Percentiles rank a stretch among this genome's conserved stretches.
phyloP scores from a whole-genome alignment of 345 rosid genomes.

The sweet orange (Citrus sinensis) region DVS_A1.0 CM039163.1:36549001-36549500 shows the following conservation, averaged over 20 bases:
- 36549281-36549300: neutral
- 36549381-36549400: too few species aligned
- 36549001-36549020: constrained; percentile 87
- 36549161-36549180: neutral
- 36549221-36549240: neutral
- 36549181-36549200: neutral
- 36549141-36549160: neutral
- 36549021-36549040: constrained; percentile 96
- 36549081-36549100: constrained; percentile 28
- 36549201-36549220: too few species aligned
- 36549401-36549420: neutral
- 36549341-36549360: too few species aligned
- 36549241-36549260: neutral
- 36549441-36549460: neutral
- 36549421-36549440: neutral
- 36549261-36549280: too few species aligned
- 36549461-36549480: neutral
- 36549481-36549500: neutral
- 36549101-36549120: neutral
- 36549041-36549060: constrained; percentile 97
- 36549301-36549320: neutral
- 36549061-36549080: constrained; percentile 89
- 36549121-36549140: neutral
- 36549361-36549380: too few species aligned
- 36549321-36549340: neutral